A percentile compares a stretch with the other conserved stretches of the same genome.
Evolutionary conservation across 768 basidiomycete genomes (phyloP).

Genomic region (Agrocybe praecox): DNA sequence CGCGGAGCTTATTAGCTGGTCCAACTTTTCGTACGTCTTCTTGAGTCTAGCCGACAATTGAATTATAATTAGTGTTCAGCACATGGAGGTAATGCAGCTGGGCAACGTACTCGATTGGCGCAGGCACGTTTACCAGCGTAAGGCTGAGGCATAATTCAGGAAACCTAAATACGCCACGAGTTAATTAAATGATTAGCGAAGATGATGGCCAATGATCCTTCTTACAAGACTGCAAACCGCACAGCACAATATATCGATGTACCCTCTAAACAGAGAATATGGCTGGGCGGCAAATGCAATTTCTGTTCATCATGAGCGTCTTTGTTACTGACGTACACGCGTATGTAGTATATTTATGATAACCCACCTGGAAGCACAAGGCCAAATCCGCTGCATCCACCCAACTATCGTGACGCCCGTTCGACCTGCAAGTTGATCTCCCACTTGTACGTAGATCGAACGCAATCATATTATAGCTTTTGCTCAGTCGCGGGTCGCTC

Average conservation of each 20-base stretch:
- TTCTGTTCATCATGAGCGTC: slow-evolving; percentile 35
- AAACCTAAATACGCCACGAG: slow-evolving; percentile 47
- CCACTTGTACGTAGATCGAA: slow-evolving; percentile 74
- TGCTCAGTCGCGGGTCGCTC: slow-evolving; percentile 62
- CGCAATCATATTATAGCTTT: slow-evolving; percentile 69
- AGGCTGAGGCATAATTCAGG: slow-evolving; percentile 72
- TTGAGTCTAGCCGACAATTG: slow-evolving; percentile 43
- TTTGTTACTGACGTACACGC: neutral
- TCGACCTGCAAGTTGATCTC: slow-evolving; percentile 53
- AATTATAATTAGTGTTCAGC: neutral
- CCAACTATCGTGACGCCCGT: slow-evolving; percentile 68
- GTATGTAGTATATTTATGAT: neutral
- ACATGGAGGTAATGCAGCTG: slow-evolving; percentile 1
- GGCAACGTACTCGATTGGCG: slow-evolving; percentile 62
- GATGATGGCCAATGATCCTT: neutral
- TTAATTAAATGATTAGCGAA: neutral
- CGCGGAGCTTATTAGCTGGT: slow-evolving; percentile 65
- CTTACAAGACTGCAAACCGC: slow-evolving; percentile 68
- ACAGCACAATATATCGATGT: slow-evolving; percentile 59
- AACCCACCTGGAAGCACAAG: slow-evolving; percentile 58
- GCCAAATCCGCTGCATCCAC: slow-evolving; percentile 81
- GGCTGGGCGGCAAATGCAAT: slow-evolving; percentile 66
- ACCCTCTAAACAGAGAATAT: slow-evolving; percentile 72
- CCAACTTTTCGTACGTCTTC: slow-evolving; percentile 61
- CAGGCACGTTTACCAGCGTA: slow-evolving; percentile 67